Conservation (phyloP, 345 rosid species). For the Eucalyptus sp. region DNA sequence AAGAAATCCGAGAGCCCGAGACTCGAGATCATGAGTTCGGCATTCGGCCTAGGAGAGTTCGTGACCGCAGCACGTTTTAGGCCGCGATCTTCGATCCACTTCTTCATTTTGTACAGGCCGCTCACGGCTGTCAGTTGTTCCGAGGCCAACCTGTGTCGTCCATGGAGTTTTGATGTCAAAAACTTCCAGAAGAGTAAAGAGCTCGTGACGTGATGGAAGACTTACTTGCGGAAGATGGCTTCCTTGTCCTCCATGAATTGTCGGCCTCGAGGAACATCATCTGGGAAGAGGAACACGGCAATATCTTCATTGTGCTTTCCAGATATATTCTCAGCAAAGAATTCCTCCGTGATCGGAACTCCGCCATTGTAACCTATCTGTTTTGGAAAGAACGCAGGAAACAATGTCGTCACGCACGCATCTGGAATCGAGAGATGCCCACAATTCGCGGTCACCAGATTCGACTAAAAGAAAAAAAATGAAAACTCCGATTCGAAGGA, state of each 20-base stretch:
- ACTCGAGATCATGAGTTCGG: constrained; percentile 69
- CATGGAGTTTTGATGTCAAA: neutral
- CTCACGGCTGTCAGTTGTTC: constrained; percentile 49
- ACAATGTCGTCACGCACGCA: neutral
- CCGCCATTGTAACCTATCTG: constrained; percentile 92
- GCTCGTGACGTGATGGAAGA: neutral
- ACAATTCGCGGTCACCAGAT: neutral
- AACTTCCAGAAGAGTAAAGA: neutral
- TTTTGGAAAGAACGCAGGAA: neutral
- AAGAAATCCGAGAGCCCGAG: constrained; percentile 84
- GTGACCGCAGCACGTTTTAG: constrained; percentile 93
- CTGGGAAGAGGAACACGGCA: constrained; percentile 51
- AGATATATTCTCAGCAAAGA: constrained; percentile 50
- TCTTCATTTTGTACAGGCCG: constrained; percentile 58
- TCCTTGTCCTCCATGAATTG: constrained; percentile 71
- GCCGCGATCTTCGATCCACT: constrained; percentile 84
- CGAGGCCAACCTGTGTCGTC: constrained; percentile 43
- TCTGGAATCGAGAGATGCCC: neutral
- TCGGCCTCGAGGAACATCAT: constrained; percentile 51
- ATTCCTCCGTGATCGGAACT: constrained; percentile 72
- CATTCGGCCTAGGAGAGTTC: constrained; percentile 79
- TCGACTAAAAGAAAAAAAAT: neutral
- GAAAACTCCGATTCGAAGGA: neutral
- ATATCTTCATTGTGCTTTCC: constrained; percentile 80
- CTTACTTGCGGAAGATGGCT: constrained; percentile 68